These are phyloP conservation scores for Kewa caespitosa DNA, from an alignment of 179 eudicot species.

Conservation along the genomic window DNA sequence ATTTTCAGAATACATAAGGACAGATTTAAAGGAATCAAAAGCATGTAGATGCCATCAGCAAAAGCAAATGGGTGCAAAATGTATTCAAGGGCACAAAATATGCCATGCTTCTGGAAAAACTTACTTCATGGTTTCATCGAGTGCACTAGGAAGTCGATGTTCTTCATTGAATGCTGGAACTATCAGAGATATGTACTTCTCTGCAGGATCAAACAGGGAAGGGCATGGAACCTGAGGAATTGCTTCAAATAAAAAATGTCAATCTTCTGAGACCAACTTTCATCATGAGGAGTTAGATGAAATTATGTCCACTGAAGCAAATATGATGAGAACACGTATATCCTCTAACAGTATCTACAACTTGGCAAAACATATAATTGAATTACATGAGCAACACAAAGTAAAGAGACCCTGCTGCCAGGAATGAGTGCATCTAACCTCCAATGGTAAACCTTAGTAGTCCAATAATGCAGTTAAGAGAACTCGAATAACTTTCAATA, in stretches of 20 bases:
- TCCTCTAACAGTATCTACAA: not conserved
- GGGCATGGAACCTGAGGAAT: constrained; percentile 72
- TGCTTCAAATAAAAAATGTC: not conserved
- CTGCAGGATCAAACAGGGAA: constrained; percentile 68
- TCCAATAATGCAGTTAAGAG: not conserved
- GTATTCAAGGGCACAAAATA: not conserved
- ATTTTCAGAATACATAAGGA: not conserved
- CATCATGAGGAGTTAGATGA: not conserved
- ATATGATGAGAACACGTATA: no score
- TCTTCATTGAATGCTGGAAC: constrained; percentile 91
- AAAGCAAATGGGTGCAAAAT: not conserved
- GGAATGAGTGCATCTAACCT: not conserved
- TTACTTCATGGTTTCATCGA: constrained; percentile 76
- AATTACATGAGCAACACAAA: not conserved
- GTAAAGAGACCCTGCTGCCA: not conserved
- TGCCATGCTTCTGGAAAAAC: constrained; percentile 7
- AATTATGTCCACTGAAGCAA: not conserved
- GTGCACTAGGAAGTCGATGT: constrained; percentile 74
- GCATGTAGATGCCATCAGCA: not conserved
- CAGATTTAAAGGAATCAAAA: no score
- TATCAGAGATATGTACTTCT: constrained; percentile 79
- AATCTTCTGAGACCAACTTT: not conserved
- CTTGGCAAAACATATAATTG: not conserved
- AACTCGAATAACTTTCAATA: not conserved
- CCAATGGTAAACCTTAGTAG: not conserved